A percentile compares a stretch with the other conserved stretches of the same genome.
Conservation (phyloP, 2,329 filamentous ascomycete species). For the Coleophoma cylindrospora region DNA sequence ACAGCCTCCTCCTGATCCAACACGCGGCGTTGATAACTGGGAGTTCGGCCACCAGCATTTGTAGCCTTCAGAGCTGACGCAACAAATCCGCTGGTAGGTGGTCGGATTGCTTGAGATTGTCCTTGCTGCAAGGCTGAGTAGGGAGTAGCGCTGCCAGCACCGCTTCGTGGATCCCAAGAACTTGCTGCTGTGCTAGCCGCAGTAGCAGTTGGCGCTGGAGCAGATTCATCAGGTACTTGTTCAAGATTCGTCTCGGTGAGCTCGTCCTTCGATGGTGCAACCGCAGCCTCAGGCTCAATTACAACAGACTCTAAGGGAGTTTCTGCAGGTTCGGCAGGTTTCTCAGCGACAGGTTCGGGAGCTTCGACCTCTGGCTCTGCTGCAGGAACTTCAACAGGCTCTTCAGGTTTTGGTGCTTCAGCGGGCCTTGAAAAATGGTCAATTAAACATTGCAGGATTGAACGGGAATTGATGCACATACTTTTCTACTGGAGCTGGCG, state of each 20-base stretch:
- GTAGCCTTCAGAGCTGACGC: slow-evolving; percentile 76
- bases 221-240: slow-evolving; percentile 77
- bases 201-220: slow-evolving; percentile 73
- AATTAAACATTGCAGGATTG: slow-evolving; percentile 13
- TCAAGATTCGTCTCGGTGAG: slow-evolving; percentile 91
- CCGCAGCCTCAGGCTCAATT: slow-evolving; percentile 37
- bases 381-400: slow-evolving; percentile 40
- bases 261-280: slow-evolving; percentile 72
- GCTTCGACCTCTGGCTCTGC: slow-evolving; percentile 26
- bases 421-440: slow-evolving; percentile 14
- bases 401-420: slow-evolving; percentile 33
- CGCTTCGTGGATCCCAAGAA: slow-evolving; percentile 69
- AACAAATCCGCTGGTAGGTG: slow-evolving; percentile 68
- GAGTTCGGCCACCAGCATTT: slow-evolving; percentile 58
- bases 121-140: slow-evolving; percentile 59
- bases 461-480: slow-evolving; percentile 13
- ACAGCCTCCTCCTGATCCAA: slow-evolving; percentile 96
- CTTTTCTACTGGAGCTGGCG: slow-evolving; percentile 34
- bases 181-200: slow-evolving; percentile 86
- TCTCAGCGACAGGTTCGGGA: slow-evolving; percentile 27
- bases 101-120: slow-evolving; percentile 42
- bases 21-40: slow-evolving; percentile 80
- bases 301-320: slow-evolving; percentile 19
- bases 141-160: slow-evolving; percentile 57
- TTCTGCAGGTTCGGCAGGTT: slow-evolving; percentile 33